Evolutionary conservation across 2,329 filamentous ascomycete genomes (phyloP).

Genomic region (Helicocarpus griseus): DNA sequence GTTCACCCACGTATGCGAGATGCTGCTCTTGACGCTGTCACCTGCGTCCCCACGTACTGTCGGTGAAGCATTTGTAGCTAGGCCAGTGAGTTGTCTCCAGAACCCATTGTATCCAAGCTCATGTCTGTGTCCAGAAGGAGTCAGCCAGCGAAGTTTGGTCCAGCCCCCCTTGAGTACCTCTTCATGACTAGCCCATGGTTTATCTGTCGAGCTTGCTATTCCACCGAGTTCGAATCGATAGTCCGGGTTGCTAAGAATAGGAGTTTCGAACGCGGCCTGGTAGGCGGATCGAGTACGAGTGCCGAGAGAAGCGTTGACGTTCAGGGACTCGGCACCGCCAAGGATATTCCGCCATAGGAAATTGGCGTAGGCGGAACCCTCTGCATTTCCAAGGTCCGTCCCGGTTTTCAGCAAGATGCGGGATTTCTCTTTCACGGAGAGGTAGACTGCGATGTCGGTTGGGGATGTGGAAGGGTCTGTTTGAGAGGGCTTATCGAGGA

Average conservation of each 20-base stretch:
- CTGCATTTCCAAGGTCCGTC: constrained; percentile 85
- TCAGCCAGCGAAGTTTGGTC: constrained; percentile 66
- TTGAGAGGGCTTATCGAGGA: constrained; percentile 64
- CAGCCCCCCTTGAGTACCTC: constrained; percentile 73
- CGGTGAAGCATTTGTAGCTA: constrained; percentile 66
- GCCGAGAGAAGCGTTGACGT: constrained; percentile 76
- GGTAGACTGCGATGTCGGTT: constrained; percentile 70
- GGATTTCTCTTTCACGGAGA: constrained; percentile 69
- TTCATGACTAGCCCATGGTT: constrained; percentile 89
- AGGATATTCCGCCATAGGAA: constrained; percentile 84
- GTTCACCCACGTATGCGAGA: constrained; percentile 70
- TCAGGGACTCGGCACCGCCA: constrained; percentile 83
- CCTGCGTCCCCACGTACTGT: constrained; percentile 77
- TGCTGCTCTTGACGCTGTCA: constrained; percentile 78
- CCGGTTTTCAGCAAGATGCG: constrained; percentile 85
- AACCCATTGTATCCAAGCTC: constrained; percentile 69
- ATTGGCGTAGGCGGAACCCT: constrained; percentile 87
- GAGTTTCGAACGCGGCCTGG: constrained; percentile 73
- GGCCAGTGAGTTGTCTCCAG: constrained; percentile 81
- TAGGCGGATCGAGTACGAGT: constrained; percentile 89
- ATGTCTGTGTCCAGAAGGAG: constrained; percentile 56
- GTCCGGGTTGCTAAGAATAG: constrained; percentile 75
- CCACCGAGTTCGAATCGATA: constrained; percentile 69
- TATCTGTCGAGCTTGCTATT: constrained; percentile 73
- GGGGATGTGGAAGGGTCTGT: constrained; percentile 59